Evolutionary conservation across 352 stramenopile species (phyloP).

Genomic region (Lagenidium giganteum): DNA sequence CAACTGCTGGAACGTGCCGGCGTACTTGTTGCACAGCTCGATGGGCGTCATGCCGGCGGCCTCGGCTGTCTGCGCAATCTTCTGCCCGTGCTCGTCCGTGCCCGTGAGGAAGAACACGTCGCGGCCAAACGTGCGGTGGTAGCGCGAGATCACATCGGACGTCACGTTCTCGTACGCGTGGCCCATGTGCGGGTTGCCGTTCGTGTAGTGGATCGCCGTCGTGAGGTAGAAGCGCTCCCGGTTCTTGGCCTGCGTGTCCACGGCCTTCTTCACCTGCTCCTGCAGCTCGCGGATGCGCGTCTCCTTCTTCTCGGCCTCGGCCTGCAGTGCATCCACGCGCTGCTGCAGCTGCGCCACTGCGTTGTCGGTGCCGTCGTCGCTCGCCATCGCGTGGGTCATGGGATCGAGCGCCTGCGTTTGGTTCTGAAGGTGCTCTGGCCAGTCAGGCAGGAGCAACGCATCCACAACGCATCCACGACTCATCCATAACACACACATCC

Average conservation of each 20-base stretch:
- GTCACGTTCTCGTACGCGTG: constrained; percentile 98
- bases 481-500: too few species aligned
- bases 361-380: constrained; percentile 16
- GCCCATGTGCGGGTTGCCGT: constrained; percentile 96
- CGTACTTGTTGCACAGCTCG: constrained; percentile 96
- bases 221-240: constrained; percentile 95
- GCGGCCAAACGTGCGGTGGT: constrained; percentile 86
- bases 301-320: constrained; percentile 22
- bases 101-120: constrained; percentile 85
- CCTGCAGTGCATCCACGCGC: constrained; percentile 40
- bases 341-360: constrained; percentile 21
- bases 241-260: constrained; percentile 31
- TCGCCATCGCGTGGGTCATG: too few species aligned
- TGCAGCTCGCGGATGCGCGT: constrained; percentile 27
- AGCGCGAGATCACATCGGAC: constrained; percentile 96
- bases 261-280: constrained; percentile 36
- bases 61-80: constrained; percentile 97
- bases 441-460: too few species aligned
- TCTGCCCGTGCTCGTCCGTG: constrained; percentile 99
- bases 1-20: constrained; percentile 82
- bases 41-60: constrained; percentile 88
- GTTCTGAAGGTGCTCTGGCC: too few species aligned
- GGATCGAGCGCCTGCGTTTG: too few species aligned
- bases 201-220: constrained; percentile 99
- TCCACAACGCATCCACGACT: too few species aligned